Percentiles rank a stretch among this genome's conserved stretches.
Conservation (phyloP, 768 basidiomycete genomes). For the Suillus subalutaceus region DNA sequence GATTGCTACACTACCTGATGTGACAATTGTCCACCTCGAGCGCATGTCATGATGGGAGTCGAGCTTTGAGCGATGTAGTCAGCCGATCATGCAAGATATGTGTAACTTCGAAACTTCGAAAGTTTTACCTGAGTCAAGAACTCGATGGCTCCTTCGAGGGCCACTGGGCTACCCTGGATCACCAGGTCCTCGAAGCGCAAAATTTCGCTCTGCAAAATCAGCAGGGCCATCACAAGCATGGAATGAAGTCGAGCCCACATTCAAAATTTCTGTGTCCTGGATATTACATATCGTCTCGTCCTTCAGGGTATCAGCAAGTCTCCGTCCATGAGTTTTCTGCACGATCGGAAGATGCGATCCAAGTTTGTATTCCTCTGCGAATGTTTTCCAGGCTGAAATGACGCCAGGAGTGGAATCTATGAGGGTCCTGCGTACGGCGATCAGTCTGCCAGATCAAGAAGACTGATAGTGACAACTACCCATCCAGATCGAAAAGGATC, state of each 20-base stretch:
- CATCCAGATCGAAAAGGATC: constrained; percentile 75
- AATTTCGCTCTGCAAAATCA: constrained; percentile 56
- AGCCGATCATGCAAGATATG: neutral
- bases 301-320: constrained; percentile 73
- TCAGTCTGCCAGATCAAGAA: constrained; percentile 2
- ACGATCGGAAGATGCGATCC: constrained; percentile 53
- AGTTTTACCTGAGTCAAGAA: constrained; percentile 56
- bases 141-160: constrained; percentile 65
- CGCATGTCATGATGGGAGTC: constrained; percentile 16
- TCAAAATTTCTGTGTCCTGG: constrained; percentile 54
- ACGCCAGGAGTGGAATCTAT: constrained; percentile 87
- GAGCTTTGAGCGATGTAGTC: constrained; percentile 23
- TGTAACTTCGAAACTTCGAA: neutral
- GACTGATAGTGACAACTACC: constrained; percentile 38
- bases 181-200: constrained; percentile 81
- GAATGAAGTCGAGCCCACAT: constrained; percentile 46
- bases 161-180: constrained; percentile 54
- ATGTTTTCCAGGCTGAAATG: constrained; percentile 74
- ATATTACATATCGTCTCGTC: constrained; percentile 60
- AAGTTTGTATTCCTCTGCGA: constrained; percentile 59
- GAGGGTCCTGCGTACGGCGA: constrained; percentile 51
- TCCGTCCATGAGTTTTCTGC: constrained; percentile 73
- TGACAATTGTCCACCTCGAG: constrained; percentile 80
- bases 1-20: constrained; percentile 52
- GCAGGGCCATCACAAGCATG: neutral